A percentile compares a stretch with the other conserved stretches of the same genome.
Conservation (phyloP, 352 stramenopile genomes). For the Nothophytophthora sp. region DNA sequence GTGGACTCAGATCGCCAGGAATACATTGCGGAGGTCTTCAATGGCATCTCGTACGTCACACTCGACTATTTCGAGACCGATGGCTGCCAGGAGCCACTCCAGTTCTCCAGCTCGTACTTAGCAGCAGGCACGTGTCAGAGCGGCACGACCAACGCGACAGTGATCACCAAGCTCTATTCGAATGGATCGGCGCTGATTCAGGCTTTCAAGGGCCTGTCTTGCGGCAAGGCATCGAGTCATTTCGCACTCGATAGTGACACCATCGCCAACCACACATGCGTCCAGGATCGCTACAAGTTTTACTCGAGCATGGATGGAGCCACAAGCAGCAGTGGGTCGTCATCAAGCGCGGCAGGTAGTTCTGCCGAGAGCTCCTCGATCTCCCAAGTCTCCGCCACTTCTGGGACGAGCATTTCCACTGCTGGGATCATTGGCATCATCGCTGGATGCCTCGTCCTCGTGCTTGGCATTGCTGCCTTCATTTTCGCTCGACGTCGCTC, state of each 20-base stretch:
- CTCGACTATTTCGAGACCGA: slow-evolving; percentile 4
- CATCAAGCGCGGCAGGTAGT: background rate
- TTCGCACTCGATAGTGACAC: slow-evolving; percentile 6
- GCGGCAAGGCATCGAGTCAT: background rate
- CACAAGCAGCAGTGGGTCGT: background rate
- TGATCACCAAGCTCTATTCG: slow-evolving; percentile 18
- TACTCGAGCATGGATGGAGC: slow-evolving; percentile 9
- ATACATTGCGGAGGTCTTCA: slow-evolving; percentile 17
- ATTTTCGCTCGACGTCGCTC: slow-evolving; percentile 1
- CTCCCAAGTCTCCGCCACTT: background rate
- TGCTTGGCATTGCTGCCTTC: slow-evolving; percentile 1
- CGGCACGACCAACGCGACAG: slow-evolving; percentile 10
- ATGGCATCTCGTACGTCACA: slow-evolving; percentile 17
- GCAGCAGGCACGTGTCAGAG: slow-evolving; percentile 19
- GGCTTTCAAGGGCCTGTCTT: slow-evolving; percentile 9
- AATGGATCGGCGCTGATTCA: slow-evolving; percentile 18
- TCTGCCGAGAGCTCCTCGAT: background rate
- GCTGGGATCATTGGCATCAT: slow-evolving; percentile 5
- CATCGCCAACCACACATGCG: slow-evolving; percentile 14
- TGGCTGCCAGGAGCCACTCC: slow-evolving; percentile 1
- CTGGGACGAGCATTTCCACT: slow-evolving; percentile 2
- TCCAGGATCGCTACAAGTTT: slow-evolving; percentile 12
- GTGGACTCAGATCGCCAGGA: slow-evolving; percentile 10
- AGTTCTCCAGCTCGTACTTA: slow-evolving; percentile 15
- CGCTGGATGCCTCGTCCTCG: background rate